These are phyloP conservation scores for Eucalyptus decipiens DNA, from an alignment of 345 rosid genomes.

Conservation along the genomic window DNA sequence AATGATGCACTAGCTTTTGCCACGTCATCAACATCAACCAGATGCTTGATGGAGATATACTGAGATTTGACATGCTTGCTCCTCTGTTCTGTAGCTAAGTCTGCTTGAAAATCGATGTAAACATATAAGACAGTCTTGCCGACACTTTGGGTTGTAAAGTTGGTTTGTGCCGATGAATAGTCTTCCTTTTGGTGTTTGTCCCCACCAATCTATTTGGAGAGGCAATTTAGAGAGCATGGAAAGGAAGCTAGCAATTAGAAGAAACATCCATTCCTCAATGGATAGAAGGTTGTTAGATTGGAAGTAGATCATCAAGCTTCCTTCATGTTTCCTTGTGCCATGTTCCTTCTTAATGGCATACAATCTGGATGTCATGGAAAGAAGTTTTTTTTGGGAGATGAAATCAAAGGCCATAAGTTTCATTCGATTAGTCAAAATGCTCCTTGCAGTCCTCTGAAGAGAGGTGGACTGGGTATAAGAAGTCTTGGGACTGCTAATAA, in stretches of 20 bases:
- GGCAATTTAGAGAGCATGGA: background rate
- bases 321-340: background rate
- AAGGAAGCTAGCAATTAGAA: background rate
- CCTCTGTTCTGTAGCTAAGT: background rate
- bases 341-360: background rate
- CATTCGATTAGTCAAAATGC: background rate
- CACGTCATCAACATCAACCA: background rate
- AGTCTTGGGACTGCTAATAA: background rate
- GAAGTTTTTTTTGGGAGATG: background rate
- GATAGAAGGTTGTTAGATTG: background rate
- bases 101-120: background rate
- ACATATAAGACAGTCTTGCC: background rate
- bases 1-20: background rate
- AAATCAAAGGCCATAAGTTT: background rate
- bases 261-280: background rate
- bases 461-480: background rate
- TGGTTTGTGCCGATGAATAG: background rate
- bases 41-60: background rate
- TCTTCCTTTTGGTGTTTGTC: background rate
- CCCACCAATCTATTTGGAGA: background rate
- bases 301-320: background rate
- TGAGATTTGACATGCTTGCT: background rate
- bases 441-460: background rate
- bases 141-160: background rate
- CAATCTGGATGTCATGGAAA: background rate